phyloP scores from a whole-genome alignment of 371 early-diverging fungal species.

The Rhizopus stolonifer region DNA sequence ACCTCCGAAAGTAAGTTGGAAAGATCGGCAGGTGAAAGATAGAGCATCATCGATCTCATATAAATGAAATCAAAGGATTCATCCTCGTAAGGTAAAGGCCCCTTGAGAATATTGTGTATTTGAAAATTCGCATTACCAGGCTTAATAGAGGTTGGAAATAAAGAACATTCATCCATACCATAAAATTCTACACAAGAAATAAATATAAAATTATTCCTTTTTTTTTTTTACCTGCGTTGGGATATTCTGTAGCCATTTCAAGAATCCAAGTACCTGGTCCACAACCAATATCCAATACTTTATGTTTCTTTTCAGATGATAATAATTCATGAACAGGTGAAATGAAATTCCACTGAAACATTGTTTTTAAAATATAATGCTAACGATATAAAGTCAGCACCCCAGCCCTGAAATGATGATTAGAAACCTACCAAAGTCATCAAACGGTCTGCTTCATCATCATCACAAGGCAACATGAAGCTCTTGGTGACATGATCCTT shows the following conservation, averaged over 20 bases:
- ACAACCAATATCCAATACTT: constrained; percentile 42
- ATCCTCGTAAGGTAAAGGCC: constrained; percentile 51
- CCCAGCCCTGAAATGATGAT: neutral
- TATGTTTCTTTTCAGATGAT: constrained; percentile 7
- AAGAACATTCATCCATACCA: constrained; percentile 55
- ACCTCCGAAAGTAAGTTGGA: constrained; percentile 33
- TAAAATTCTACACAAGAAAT: constrained; percentile 32
- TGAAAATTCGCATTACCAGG: constrained; percentile 55
- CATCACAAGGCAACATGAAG: constrained; percentile 35
- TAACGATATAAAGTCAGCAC: constrained; percentile 5
- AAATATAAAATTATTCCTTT: constrained; percentile 14
- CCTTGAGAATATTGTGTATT: constrained; percentile 48
- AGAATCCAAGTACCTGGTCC: constrained; percentile 46
- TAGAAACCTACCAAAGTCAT: constrained; percentile 34
- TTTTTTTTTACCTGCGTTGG: constrained; percentile 21
- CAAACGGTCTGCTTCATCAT: constrained; percentile 43
- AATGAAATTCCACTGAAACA: constrained; percentile 34
- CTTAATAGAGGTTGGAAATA: constrained; percentile 57
- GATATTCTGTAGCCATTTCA: constrained; percentile 35
- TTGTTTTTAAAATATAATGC: constrained; percentile 45
- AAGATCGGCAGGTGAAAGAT: constrained; percentile 40
- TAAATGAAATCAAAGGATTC: constrained; percentile 56
- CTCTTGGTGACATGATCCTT: constrained; percentile 11
- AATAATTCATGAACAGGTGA: constrained; percentile 25
- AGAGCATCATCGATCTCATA: constrained; percentile 46